phyloP scores from a whole-genome alignment of 192 early-diverging fungal species.

The Coemansia aciculifera region DNA sequence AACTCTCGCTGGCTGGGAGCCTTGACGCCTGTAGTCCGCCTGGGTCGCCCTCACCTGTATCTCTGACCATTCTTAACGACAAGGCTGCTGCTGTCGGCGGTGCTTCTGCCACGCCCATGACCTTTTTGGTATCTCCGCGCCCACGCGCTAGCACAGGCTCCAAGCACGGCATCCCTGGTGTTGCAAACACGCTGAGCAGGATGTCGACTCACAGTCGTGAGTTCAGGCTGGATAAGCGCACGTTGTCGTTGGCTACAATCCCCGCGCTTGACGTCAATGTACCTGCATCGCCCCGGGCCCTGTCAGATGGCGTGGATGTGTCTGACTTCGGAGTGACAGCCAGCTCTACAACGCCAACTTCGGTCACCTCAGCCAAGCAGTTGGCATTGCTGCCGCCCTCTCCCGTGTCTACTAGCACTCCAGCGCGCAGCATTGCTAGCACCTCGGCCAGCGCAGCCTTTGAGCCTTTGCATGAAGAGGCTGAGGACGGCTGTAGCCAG shows the following conservation, averaged over 20 bases:
- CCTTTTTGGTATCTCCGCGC: constrained; percentile 50
- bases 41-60: constrained; percentile 27
- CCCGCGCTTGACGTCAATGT: constrained; percentile 32
- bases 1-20: constrained; percentile 25
- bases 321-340: constrained; percentile 52
- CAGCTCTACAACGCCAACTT: constrained; percentile 2
- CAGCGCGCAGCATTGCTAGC: constrained; percentile 27
- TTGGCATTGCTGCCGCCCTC: constrained; percentile 28
- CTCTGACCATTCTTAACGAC: constrained; percentile 19
- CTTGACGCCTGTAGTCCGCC: constrained; percentile 19
- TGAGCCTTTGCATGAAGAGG: constrained; percentile 29
- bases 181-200: constrained; percentile 25
- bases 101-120: constrained; percentile 36
- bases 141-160: constrained; percentile 41
- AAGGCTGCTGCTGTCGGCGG: constrained; percentile 1
- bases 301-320: constrained; percentile 41
- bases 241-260: constrained; percentile 36
- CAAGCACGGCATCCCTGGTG: constrained; percentile 17
- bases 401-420: constrained; percentile 35
- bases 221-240: constrained; percentile 34
- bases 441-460: constrained; percentile 29
- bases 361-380: constrained; percentile 1
- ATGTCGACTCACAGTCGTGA: constrained; percentile 29
- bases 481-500: constrained; percentile 9
- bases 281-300: constrained; percentile 35